Conservation (phyloP, 2,329 filamentous ascomycete species). For the Hortaea sp. region DNA sequence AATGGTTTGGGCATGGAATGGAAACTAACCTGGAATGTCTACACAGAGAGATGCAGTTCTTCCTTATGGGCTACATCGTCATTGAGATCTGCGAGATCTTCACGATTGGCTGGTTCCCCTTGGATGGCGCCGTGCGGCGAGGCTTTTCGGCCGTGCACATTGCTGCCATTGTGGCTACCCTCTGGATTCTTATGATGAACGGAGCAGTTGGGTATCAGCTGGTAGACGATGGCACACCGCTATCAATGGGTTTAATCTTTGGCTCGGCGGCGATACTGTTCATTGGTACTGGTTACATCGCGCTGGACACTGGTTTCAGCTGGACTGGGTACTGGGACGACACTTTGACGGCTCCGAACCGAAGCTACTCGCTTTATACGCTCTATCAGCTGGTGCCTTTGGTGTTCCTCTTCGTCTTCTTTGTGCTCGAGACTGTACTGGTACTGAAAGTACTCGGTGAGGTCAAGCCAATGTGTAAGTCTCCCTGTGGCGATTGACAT, state of each 20-base stretch:
- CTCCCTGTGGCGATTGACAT: no score
- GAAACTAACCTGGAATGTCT: background rate
- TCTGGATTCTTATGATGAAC: constrained; percentile 87
- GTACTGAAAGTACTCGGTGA: constrained; percentile 83
- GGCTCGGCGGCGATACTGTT: constrained; percentile 64
- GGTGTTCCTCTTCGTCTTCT: constrained; percentile 80
- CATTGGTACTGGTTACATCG: constrained; percentile 88
- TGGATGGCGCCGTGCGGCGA: constrained; percentile 59
- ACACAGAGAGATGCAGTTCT: constrained; percentile 86
- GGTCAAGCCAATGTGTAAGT: constrained; percentile 72
- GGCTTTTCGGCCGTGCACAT: constrained; percentile 86
- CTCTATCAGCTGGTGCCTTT: constrained; percentile 85
- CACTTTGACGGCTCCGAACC: constrained; percentile 41
- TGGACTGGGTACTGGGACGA: constrained; percentile 72
- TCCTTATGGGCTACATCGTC: constrained; percentile 75
- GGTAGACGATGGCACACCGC: constrained; percentile 80
- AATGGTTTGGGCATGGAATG: background rate
- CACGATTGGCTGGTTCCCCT: constrained; percentile 79
- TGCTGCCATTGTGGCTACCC: constrained; percentile 75
- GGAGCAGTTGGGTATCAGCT: constrained; percentile 87
- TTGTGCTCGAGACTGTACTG: constrained; percentile 69
- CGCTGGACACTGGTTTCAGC: constrained; percentile 78
- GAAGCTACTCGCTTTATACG: constrained; percentile 80
- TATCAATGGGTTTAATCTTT: constrained; percentile 68
- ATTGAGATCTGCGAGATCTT: constrained; percentile 95